Evolutionary conservation across 805 yeast genomes (phyloP), one percentile per base, ranked within the genome.

Genomic region (Isabelozyma gotoi): DNA sequence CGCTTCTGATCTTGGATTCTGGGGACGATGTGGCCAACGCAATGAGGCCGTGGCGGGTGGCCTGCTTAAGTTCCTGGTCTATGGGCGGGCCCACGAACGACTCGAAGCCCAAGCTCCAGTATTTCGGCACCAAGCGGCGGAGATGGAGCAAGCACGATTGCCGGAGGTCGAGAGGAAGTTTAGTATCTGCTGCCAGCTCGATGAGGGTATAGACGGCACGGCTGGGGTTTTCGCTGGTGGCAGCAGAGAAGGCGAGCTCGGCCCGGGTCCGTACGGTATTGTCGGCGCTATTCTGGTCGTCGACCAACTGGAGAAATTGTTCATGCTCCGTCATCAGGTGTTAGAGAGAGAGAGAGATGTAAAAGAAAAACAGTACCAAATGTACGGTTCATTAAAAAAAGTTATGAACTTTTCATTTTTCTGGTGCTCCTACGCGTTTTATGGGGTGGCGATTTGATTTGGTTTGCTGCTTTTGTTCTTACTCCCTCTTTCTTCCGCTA

Each of bases 31-130:
- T 62, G 15, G 80, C 68, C 21, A 88, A 59, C 2, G 58, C 48
- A 34, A 91, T 46, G 29, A 90, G 68, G 0, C 63, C 59, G 1
- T 65, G 50, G 45, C 96, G 73, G 5, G 87, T 70, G 8, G 44
- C 44, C 0, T 51, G 56, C 54, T 89, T 89, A 11, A 72, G 65
- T 0, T 74, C 77, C 39, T 74, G 80, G 8, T 66, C 57, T 10
- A 88, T 61, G 0, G 88, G 81, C 0, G 83, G 82, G 0, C 95
- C 95, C 14, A 68, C 61, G 59, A 79, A 91, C 12, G 88, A 82
- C 42, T 78, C 82, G 60, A 90, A 89, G 0, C 87, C 96, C 6
- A 90, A 78, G 12, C 90, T 81, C 98, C 98, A 91, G 54, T 77
- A 81, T 51, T 73, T 67, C 0, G 90, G 85, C 1, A 88, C 84